Evolutionary conservation across 495 filamentous ascomycete genomes (phyloP), one percentile per base, ranked within the genome.

Genomic region (Entonaema liquescens): DNA sequence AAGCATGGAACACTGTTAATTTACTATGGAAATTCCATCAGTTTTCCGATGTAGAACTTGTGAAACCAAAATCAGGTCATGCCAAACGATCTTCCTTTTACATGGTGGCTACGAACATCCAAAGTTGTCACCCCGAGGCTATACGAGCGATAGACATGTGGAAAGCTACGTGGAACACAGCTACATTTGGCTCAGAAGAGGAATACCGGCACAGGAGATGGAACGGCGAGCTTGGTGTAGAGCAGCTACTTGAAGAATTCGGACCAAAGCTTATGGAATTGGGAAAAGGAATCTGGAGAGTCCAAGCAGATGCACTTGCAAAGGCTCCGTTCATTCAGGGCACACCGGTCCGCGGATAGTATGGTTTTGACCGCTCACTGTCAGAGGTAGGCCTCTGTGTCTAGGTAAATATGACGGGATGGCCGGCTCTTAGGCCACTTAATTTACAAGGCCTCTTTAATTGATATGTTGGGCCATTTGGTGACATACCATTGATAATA

Each of bases 11-110:
- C 44, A 81, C 81, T 1, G 73, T 82, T 13, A 49, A 74, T 17
- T 52, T 85, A 7, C 60, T 89, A 3, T 59, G 83, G 55, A 70
- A 64, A 0, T 85, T 90, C 23, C 62, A 53, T 31, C 62, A 77
- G 19, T 86, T 89, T 65, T 68, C 85, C 5, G 38, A 74, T 1
- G 68, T 90, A 1, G 26, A 72, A 50, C 60, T 86, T 0, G 86
- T 83, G 70, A 90, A 90, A 65, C 85, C 82, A 0, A 67, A 3
- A 15, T 77, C 15, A 12, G 60, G 47, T 2, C 85, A 89, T 62
- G 73, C 67, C 11, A 83, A 70, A 7, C 72, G 82, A 3, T 84
- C 82, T 13, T 88, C 85, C 0, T 89, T 88, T 70, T 89, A 89
- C 68, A 65, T 89, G 69, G 65, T 90, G 35, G 86, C 86, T 0